Evolutionary conservation across 768 basidiomycete genomes (phyloP).

Genomic region (Ephemerocybe angulata): DNA sequence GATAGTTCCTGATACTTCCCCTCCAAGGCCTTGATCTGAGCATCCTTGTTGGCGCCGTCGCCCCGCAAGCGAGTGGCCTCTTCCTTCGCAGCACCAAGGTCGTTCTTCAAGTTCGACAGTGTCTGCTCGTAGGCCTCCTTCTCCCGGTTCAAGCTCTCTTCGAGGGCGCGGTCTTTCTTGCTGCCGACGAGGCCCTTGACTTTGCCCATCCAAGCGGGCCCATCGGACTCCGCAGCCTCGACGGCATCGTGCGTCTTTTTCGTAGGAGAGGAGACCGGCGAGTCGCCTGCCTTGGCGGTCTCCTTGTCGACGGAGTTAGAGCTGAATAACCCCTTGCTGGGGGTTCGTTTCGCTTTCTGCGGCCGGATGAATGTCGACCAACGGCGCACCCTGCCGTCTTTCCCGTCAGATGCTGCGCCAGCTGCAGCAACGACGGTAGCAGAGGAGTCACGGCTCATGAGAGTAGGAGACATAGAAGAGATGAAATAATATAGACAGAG

Average conservation of each 20-base stretch:
- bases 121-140: not conserved
- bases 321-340: not conserved
- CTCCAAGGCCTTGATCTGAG: not conserved
- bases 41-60: not conserved
- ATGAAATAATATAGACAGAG: not conserved
- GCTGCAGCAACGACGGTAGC: slow-evolving; percentile 2
- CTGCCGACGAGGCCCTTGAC: not conserved
- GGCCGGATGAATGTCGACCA: not conserved
- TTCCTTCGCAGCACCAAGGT: not conserved
- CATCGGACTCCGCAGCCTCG: not conserved
- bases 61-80: not conserved
- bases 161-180: not conserved
- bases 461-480: slow-evolving; percentile 18
- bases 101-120: not conserved
- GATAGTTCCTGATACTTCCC: not conserved
- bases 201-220: not conserved
- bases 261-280: not conserved
- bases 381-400: slow-evolving; percentile 1
- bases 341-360: not conserved
- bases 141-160: not conserved
- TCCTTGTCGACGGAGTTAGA: slow-evolving; percentile 2
- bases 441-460: slow-evolving; percentile 12
- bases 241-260: not conserved
- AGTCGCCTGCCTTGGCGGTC: not conserved
- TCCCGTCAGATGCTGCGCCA: not conserved